Evolutionary conservation across 306 rosid genomes (phyloP), one percentile per base, ranked within the genome.

Genomic region (Inga leiocalycina): DNA sequence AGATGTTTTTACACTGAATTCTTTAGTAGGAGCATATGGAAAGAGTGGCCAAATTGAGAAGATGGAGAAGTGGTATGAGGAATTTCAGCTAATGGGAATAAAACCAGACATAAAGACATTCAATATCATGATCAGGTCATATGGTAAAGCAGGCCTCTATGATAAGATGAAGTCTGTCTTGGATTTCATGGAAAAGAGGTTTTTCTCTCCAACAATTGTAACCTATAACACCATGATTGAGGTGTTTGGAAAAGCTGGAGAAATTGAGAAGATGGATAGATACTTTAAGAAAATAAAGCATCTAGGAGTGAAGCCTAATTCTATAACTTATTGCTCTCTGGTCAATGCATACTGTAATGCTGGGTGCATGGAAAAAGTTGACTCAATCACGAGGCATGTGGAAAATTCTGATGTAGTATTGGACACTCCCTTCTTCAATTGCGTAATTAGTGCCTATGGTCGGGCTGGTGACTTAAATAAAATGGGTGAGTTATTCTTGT

Each of bases 31-130:
- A 79, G 91, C 92, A 24, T 92, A 86, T 81, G 98, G 98, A 80
- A 91, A 89, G 35, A 57, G 70, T 44, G 91, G 93, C 59, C 84
- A 84, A 85, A 91, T 92, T 77, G 93, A 90, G 85, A 86, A 88
- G 90, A 93, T 95, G 98, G 98, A 93, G 91, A 88, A 88, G 85
- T 95, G 98, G 97, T 93, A 92, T 49, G 86, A 95, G 83, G 98
- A 95, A 83, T 95, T 95, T 86, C 94, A 84, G 85, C 75, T 93
- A 73, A 95, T 93, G 98, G 91, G 94, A 74, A 83, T 91, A 51
- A 83, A 75, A 66, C 93, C 98, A 54, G 98, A 93, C 79, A 74
- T 88, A 43, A 91, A 89, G 84, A 95, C 98, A 24, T 95, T 89
- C 88, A 95, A 95, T 86, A 86, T 92, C 78, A 80, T 95, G 92